These are phyloP conservation scores for Aspergillus pseudotamarii DNA, from an alignment of 2,329 filamentous ascomycete species.

Conservation along the genomic window DNA sequence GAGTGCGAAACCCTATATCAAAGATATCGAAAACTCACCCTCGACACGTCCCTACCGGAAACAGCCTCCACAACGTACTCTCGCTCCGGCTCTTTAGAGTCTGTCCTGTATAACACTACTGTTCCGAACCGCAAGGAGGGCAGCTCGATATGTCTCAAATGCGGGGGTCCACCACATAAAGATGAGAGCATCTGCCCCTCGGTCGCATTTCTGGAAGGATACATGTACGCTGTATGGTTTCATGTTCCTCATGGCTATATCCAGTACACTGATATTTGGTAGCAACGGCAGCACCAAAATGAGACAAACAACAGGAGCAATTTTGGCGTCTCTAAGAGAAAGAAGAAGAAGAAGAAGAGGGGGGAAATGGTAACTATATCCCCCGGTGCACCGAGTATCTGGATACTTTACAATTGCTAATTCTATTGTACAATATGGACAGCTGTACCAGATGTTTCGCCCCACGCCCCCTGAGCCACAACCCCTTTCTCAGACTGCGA, in stretches of 20 bases:
- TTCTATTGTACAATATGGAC: too few relatives aligned
- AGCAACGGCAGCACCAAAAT: not conserved
- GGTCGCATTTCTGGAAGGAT: not conserved
- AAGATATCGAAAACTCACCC: too few relatives aligned
- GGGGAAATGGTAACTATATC: not conserved
- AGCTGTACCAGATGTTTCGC: too few relatives aligned
- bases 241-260: not conserved
- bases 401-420: not conserved
- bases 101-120: too few relatives aligned
- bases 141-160: not conserved
- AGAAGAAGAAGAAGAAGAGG: not conserved
- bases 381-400: not conserved
- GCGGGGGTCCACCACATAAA: not conserved
- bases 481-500: not conserved
- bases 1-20: too few relatives aligned
- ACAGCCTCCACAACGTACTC: too few relatives aligned
- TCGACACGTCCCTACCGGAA: too few relatives aligned
- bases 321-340: not conserved
- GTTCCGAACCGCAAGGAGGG: too few relatives aligned
- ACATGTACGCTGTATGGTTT: not conserved
- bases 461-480: not conserved
- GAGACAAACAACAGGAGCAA: not conserved
- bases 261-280: not conserved
- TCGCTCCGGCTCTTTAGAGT: too few relatives aligned
- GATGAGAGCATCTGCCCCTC: not conserved